Evolutionary conservation across 305 asterid species (phyloP).

Genomic region (Nicotiana rustica): DNA sequence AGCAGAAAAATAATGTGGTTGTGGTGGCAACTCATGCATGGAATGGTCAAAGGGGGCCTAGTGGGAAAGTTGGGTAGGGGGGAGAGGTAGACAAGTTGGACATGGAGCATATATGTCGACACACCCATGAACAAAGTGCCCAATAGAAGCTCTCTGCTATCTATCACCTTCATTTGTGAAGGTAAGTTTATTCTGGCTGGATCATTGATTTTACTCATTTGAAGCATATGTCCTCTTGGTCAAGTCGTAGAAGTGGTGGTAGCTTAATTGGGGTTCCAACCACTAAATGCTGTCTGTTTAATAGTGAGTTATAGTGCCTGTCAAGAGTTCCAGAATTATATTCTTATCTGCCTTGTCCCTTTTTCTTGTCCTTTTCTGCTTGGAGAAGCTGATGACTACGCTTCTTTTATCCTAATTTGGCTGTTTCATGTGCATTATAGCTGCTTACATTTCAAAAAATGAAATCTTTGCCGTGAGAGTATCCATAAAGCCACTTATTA

Average conservation of each 20-base stretch:
- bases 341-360: conserved; percentile 7
- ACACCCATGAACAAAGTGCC: conserved; percentile 7
- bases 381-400: background rate
- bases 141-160: background rate
- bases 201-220: background rate
- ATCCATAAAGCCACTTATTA: background rate
- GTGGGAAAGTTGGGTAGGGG: background rate
- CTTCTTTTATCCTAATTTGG: background rate
- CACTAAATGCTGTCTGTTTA: conserved; percentile 2
- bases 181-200: conserved; percentile 14
- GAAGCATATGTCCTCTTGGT: conserved; percentile 17
- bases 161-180: conserved; percentile 1
- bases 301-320: background rate
- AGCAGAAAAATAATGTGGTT: background rate
- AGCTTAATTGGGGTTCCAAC: background rate
- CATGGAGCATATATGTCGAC: background rate
- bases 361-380: background rate
- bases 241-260: too few species aligned
- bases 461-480: background rate
- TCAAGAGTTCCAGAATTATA: conserved; percentile 27
- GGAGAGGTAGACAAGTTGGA: conserved; percentile 22
- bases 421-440: background rate
- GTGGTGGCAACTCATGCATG: background rate
- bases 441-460: conserved; percentile 7
- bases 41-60: conserved; percentile 7